Evolutionary conservation across 75 land plant species (phyloP).

Genomic region (Pinus taeda): DNA sequence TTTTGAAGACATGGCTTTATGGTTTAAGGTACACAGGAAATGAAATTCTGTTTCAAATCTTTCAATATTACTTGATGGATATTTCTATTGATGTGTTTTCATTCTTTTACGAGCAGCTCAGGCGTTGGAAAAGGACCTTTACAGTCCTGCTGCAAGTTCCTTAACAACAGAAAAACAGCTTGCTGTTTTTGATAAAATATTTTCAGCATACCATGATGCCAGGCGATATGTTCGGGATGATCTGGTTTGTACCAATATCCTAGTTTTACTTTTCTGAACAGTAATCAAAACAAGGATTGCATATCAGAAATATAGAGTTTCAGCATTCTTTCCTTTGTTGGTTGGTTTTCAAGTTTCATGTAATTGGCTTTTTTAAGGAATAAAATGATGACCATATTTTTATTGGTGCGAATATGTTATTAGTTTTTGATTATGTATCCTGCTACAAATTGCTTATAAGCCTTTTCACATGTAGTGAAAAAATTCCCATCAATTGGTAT

Average conservation of each 20-base stretch:
- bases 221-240: conserved; percentile 81
- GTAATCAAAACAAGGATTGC: no score
- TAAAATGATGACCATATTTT: not conserved
- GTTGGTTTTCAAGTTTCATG: not conserved
- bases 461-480: not conserved
- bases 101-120: conserved; percentile 52
- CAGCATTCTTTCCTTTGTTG: not conserved
- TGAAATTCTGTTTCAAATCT: no score
- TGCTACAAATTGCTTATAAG: no score
- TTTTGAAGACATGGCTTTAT: no score
- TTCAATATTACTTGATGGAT: no score
- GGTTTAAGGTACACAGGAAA: no score
- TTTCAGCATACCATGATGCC: conserved; percentile 90
- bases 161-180: conserved; percentile 78
- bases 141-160: conserved; percentile 39
- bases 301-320: conserved; percentile 11
- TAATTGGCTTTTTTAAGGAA: not conserved
- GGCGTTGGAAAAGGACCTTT: conserved; percentile 83
- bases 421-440: not conserved
- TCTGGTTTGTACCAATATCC: conserved; percentile 40
- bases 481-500: not conserved
- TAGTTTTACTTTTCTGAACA: no score
- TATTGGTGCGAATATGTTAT: not conserved
- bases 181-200: conserved; percentile 80
- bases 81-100: not conserved